Evolutionary conservation across 345 rosid species (phyloP), one percentile per base, ranked within the genome.

Genomic region (Aurinia saxatilis): DNA sequence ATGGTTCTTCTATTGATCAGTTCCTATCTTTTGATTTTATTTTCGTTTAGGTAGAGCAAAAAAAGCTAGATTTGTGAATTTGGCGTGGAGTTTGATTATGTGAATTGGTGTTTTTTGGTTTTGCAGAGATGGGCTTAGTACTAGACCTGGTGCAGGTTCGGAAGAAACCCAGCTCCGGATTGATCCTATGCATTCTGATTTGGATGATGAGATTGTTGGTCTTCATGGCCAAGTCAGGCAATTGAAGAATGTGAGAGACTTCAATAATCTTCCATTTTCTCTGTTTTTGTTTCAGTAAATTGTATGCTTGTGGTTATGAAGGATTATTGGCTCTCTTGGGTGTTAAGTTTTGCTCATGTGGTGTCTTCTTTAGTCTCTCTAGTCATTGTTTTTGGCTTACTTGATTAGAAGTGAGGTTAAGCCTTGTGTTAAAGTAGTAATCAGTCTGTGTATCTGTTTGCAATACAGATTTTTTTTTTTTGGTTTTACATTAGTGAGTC

Each of bases 81-180:
- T 25, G 51, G 1, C 21, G n/a, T n/a, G n/a, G n/a, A n/a, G n/a
- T 64, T 7, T 45, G 45, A 50, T 37, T 29, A 1, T 10, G 36
- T 8, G 36, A 1, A 0, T 41, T 13, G 6, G 14, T 50, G 30
- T 23, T 15, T 51, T 9, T 9, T 16, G 51, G 38, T 29, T 46
- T 8, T 41, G 65, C 46, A 88, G 98, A 1, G 93, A 88, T 36
- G 98, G 98, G 40, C 86, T 86, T 15, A 82, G 86, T 73, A 86
- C 96, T 51, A 83, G 96, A 67, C 78, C 73, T 16, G 86, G 42
- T 13, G 78, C 78, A 18, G 79, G 80, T 59, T 84, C 96, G 29
- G 95, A 86, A 56, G 91, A 92, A 63, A 85, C 86, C 15, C 96
- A 92, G 61, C 75, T 92, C 51, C 77, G 95, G 72, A 89, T 89